Base-by-base conservation (phyloP, 345 rosid genomes). In the Brassica incana region DNA sequence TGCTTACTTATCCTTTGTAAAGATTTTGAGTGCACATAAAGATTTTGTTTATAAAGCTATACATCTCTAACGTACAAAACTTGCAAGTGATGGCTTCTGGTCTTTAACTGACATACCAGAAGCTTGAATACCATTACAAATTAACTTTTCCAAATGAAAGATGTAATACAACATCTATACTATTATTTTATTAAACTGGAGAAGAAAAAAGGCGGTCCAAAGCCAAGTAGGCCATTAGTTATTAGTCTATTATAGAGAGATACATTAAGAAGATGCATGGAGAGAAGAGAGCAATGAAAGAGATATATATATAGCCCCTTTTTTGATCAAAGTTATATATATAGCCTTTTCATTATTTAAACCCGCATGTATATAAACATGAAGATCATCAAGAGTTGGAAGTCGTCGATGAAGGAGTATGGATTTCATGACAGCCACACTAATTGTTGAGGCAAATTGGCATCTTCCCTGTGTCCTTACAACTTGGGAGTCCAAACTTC, bases 401-500 rank as follows among this genome's bases (percentile, higher is more conserved):
- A 29, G 52, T 36, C 16, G 56, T 50, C 3, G 71, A 67, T 16
- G 69, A 10, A 38, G 9, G 27, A 33, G 8, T 12, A 16, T 40
- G 56, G 12, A n/a, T 69, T 69, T n/a, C 50, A 27, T 61, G 61
- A 12, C 72, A 68, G n/a, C 61, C 62, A 54, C 82, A 79, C 0
- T 74, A 50, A 14, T n/a, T 5, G 18, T 50, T 30, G 36, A 67
- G 54, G 18, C 82, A 79, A 35, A 68, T 25, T 5, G 78, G 82
- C 70, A 48, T 68, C 27, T 59, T 43, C 6, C 78, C 60, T 6
- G 67, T n/a, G 8, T 48, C 8, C 23, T 68, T 69, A 48, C 82
- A 79, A 67, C 33, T 78, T 78, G 67, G 73, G 16, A 79, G 12
- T 4, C 75, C 78, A 67, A 48, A 43, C 0, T 52, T 48, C 2